A percentile compares a stretch with the other conserved stretches of the same genome.
Evolutionary conservation across 1,284 basidiomycete genomes (phyloP).

Genomic region (Pholiota adiposa): DNA sequence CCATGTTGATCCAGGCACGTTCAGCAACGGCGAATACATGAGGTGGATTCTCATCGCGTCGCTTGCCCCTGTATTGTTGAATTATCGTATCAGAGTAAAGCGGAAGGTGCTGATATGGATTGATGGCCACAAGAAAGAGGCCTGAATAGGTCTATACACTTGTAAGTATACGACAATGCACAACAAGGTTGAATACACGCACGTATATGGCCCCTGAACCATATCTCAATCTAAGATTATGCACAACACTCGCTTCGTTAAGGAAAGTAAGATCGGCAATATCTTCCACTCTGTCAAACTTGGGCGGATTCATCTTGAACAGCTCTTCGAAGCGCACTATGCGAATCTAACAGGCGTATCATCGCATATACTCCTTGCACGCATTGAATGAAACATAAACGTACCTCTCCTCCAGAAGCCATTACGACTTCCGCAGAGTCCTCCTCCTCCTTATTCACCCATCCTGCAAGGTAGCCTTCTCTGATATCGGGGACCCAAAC

Average conservation of each 20-base stretch:
- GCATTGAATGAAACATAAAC: conserved; percentile 23
- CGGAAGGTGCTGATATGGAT: conserved; percentile 93
- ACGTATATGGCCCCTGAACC: conserved; percentile 95
- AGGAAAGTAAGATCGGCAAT: conserved; percentile 98
- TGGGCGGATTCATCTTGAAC: conserved; percentile 97
- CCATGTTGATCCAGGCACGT: conserved; percentile 98
- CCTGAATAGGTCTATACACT: conserved; percentile 86
- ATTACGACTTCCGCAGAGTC: conserved; percentile 81
- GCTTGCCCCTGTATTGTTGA: conserved; percentile 90
- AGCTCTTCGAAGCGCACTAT: conserved; percentile 77
- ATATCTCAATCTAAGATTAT: conserved; percentile 93
- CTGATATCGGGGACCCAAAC: conserved; percentile 93
- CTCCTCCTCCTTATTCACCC: conserved; percentile 85
- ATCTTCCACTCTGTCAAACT: conserved; percentile 97
- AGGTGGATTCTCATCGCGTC: conserved; percentile 94
- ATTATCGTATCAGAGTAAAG: conserved; percentile 94
- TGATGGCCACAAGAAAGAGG: conserved; percentile 97
- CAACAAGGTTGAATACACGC: conserved; percentile 41
- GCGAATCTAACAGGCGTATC: conserved; percentile 56
- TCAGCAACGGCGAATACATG: conserved; percentile 99
- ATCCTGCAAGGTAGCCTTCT: conserved; percentile 90
- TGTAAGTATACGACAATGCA: neutral
- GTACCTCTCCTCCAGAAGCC: conserved; percentile 78
- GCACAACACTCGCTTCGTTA: conserved; percentile 98
- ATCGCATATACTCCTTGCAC: neutral